These are phyloP conservation scores for Pythium coloratum DNA, from an alignment of 352 stramenopile species.

Conservation along the genomic window DNA sequence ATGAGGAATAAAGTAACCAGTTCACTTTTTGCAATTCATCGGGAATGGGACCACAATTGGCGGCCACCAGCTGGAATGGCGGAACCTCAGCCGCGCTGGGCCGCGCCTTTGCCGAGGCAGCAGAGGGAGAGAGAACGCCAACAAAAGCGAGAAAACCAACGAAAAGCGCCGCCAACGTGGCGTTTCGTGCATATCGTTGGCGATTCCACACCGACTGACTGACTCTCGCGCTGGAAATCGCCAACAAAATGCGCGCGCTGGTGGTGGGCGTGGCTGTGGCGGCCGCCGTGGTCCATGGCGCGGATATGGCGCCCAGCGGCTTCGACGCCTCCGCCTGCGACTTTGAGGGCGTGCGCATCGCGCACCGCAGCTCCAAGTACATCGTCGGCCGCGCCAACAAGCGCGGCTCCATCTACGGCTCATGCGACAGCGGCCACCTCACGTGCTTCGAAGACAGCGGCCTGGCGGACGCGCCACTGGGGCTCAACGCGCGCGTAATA, in stretches of 20 bases:
- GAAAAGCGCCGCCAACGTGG: constrained; percentile 8
- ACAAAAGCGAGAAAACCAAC: constrained; percentile 6
- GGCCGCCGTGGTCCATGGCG: background rate
- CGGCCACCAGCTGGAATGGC: constrained; percentile 7
- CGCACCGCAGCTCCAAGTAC: constrained; percentile 51
- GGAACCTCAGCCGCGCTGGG: constrained; percentile 5
- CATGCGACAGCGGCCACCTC: constrained; percentile 41
- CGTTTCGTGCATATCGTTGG: constrained; percentile 3
- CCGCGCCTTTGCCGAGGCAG: constrained; percentile 5
- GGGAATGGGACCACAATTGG: background rate
- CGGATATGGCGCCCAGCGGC: background rate
- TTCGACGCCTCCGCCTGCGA: constrained; percentile 29
- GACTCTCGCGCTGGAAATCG: background rate
- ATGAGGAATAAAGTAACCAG: constrained; percentile 18
- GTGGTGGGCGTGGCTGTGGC: constrained; percentile 8
- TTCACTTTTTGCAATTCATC: background rate
- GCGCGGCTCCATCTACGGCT: constrained; percentile 51
- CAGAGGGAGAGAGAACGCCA: constrained; percentile 3
- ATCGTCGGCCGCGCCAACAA: constrained; percentile 45
- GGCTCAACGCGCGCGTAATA: constrained; percentile 37
- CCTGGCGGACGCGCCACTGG: constrained; percentile 52
- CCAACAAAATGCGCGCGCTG: constrained; percentile 11
- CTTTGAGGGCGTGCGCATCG: constrained; percentile 44
- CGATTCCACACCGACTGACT: background rate
- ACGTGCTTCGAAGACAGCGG: constrained; percentile 63